A percentile compares a stretch with the other conserved stretches of the same genome.
Evolutionary conservation across 192 early-diverging fungal species (phyloP).

Genomic region (Entomortierella parvispora): DNA sequence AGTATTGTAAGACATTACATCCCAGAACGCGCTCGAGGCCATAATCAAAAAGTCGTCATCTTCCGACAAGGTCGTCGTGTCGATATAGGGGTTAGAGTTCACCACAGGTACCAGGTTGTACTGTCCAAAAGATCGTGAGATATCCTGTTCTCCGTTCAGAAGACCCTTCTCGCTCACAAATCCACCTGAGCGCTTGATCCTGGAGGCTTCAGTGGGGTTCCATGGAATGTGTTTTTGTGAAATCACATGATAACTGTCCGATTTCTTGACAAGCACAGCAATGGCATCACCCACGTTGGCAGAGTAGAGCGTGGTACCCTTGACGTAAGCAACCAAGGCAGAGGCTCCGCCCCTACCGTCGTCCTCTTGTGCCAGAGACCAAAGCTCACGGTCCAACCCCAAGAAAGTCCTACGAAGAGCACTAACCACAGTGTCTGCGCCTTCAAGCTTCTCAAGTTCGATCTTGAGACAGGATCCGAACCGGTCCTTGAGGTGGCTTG

Average conservation of each 20-base stretch:
- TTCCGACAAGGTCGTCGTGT: slow-evolving; percentile 75
- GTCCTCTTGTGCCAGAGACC: slow-evolving; percentile 28
- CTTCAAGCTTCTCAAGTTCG: slow-evolving; percentile 77
- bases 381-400: slow-evolving; percentile 81
- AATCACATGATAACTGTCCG: slow-evolving; percentile 72
- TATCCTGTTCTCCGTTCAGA: slow-evolving; percentile 78
- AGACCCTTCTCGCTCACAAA: slow-evolving; percentile 79
- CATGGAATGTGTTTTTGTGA: slow-evolving; percentile 78
- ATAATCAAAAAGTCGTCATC: slow-evolving; percentile 85
- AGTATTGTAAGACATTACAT: slow-evolving; percentile 80
- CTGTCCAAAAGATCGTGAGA: slow-evolving; percentile 88
- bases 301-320: slow-evolving; percentile 80
- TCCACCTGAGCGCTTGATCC: slow-evolving; percentile 84
- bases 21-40: slow-evolving; percentile 80
- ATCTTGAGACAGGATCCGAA: slow-evolving; percentile 73
- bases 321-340: slow-evolving; percentile 82
- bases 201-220: slow-evolving; percentile 71
- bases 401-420: slow-evolving; percentile 88
- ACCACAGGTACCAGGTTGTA: slow-evolving; percentile 84
- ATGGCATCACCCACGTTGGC: slow-evolving; percentile 89
- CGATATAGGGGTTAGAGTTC: slow-evolving; percentile 86
- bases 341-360: slow-evolving; percentile 77
- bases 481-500: slow-evolving; percentile 78
- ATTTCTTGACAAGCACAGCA: slow-evolving; percentile 80
- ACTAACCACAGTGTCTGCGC: slow-evolving; percentile 64